Evolutionary conservation across 2,329 filamentous ascomycete genomes (phyloP), one percentile per base, ranked within the genome.

Genomic region (Aspergillus sergii): DNA sequence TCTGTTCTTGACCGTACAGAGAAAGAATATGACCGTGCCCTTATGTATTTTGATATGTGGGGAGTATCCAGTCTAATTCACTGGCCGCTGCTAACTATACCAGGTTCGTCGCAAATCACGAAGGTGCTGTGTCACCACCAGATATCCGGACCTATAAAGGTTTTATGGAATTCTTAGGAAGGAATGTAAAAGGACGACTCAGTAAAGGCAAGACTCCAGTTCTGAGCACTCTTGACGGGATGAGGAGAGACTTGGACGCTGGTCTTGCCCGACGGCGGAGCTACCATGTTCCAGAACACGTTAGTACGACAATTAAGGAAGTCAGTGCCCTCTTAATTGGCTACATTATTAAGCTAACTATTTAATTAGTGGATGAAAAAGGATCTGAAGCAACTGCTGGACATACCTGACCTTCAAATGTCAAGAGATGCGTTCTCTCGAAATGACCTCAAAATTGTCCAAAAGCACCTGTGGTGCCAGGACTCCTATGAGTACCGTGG

Each of bases 371-470:
- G 43, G 43, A 46, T 46, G n/a, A 46, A 23, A 23, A 46, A 46
- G n/a, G 43, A 46, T 10, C 43, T 46, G n/a, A 46, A 46, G n/a
- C 10, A 10, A 46, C 8, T 46, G 10, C 10, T 46, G 43, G 10
- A 26, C 7, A 46, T 46, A 46, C 43, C 43, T 23, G 43, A 46
- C 23, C 6, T 46, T 12, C 43, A 46, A 46, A 46, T 46, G 43
- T 46, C 43, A 5, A 69, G 66, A 63, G 55, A 65, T 58, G 45
- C 19, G 34, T 26, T 68, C 8, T 69, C 57, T 46, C 62, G 57
- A 43, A 69, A 68, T 56, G 39, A 69, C 58, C 61, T 69, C 21
- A 66, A 58, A 12, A 66, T 69, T 57, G 48, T 69, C 11, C 60
- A 68, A 36, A 68, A 53, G 41, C 46, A 69, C 39, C 62, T 69